Evolutionary conservation across 2,329 filamentous ascomycete genomes (phyloP).

Genomic region (Talaromyces sp.): DNA sequence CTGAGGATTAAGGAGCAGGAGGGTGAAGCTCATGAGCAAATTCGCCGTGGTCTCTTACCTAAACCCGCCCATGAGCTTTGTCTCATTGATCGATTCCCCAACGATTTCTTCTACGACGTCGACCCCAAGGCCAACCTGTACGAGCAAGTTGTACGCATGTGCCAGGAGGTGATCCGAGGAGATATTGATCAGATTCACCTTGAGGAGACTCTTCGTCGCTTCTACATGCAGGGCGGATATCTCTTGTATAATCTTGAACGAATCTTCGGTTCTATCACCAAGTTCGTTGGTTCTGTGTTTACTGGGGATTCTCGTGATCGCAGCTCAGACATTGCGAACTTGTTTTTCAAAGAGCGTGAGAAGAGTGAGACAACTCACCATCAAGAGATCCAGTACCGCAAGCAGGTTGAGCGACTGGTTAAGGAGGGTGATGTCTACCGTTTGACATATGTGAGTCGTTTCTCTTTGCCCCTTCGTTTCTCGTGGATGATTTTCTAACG

Average conservation of each 20-base stretch:
- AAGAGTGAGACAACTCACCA: conserved; percentile 86
- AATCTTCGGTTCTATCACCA: conserved; percentile 77
- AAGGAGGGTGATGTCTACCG: conserved; percentile 93
- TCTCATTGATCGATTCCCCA: conserved; percentile 74
- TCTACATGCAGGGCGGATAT: conserved; percentile 89
- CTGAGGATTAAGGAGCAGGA: conserved; percentile 81
- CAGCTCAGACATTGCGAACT: conserved; percentile 83
- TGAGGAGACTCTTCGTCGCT: conserved; percentile 87
- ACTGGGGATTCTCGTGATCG: conserved; percentile 89
- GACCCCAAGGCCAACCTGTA: conserved; percentile 73
- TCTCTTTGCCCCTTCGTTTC: conserved; percentile 6
- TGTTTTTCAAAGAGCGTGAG: conserved; percentile 80
- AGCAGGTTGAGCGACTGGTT: conserved; percentile 87
- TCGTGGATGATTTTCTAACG: too few relatives aligned
- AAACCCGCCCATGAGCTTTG: conserved; percentile 85
- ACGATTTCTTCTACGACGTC: conserved; percentile 73
- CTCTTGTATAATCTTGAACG: conserved; percentile 92
- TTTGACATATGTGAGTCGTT: conserved; percentile 78
- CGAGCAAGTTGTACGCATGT: conserved; percentile 78
- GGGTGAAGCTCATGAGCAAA: conserved; percentile 70
- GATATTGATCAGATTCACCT: conserved; percentile 81
- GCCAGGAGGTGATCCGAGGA: conserved; percentile 81
- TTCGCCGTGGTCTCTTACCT: conserved; percentile 70
- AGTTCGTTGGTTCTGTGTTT: conserved; percentile 80
- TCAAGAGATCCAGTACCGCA: conserved; percentile 85